These are phyloP conservation scores for Calonectria fujianensis DNA, from an alignment of 2,329 filamentous ascomycete species.

Conservation along the genomic window DNA sequence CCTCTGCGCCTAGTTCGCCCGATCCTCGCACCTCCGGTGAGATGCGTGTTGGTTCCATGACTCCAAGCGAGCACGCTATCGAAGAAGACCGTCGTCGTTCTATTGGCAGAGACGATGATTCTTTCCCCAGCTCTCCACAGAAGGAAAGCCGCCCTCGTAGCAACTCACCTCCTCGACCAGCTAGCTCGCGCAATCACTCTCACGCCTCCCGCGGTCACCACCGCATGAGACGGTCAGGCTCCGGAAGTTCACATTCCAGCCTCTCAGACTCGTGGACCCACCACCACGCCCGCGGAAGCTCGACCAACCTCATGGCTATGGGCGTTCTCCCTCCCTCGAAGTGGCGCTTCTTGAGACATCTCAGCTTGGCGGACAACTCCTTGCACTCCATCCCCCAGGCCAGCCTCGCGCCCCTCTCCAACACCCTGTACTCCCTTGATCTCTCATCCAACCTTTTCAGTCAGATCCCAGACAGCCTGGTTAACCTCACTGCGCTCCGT, in stretches of 20 bases:
- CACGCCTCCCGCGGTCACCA: conserved; percentile 80
- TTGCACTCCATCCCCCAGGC: conserved; percentile 85
- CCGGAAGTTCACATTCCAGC: conserved; percentile 93
- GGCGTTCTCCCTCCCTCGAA: conserved; percentile 88
- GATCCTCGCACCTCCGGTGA: conserved; percentile 70
- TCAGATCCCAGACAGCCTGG: conserved; percentile 94
- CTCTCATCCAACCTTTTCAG: conserved; percentile 94
- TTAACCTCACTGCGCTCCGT: conserved; percentile 89
- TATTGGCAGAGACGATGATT: conserved; percentile 69
- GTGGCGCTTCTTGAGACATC: conserved; percentile 95
- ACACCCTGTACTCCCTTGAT: conserved; percentile 93
- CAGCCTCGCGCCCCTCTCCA: conserved; percentile 87
- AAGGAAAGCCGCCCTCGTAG: conserved; percentile 79
- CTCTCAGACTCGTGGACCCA: conserved; percentile 79
- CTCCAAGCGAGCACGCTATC: conserved; percentile 69
- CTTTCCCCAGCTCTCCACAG: conserved; percentile 63
- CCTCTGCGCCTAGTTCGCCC: conserved; percentile 80
- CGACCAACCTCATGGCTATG: conserved; percentile 83
- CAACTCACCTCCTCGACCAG: conserved; percentile 86
- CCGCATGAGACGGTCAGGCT: conserved; percentile 90
- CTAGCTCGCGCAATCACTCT: conserved; percentile 83
- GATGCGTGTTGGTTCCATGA: conserved; percentile 76
- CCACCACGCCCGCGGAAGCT: conserved; percentile 78
- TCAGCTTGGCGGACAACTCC: conserved; percentile 93
- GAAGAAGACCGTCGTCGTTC: conserved; percentile 64